These are phyloP conservation scores for Phialophora tarda DNA, from an alignment of 2,329 filamentous ascomycete genomes.

Conservation along the genomic window DNA sequence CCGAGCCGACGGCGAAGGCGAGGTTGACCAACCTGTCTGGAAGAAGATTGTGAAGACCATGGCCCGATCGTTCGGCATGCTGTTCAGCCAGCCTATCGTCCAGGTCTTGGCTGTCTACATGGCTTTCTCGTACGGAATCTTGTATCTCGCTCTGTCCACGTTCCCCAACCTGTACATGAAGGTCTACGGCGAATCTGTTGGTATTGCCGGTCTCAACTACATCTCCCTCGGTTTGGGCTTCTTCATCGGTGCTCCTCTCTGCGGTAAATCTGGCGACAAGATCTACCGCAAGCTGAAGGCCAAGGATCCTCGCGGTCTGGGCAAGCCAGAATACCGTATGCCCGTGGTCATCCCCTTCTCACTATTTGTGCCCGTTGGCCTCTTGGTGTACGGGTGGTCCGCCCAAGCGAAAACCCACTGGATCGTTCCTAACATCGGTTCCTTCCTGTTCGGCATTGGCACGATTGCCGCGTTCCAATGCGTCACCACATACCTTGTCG, in stretches of 20 bases:
- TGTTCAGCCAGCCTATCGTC: constrained; percentile 64
- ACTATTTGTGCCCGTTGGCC: constrained; percentile 53
- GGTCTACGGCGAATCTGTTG: constrained; percentile 58
- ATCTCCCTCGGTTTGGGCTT: constrained; percentile 65
- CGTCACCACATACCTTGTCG: constrained; percentile 46
- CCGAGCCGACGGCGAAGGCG: constrained; percentile 42
- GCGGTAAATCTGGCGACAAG: constrained; percentile 52
- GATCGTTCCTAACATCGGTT: constrained; percentile 55
- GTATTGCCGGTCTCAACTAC: constrained; percentile 65
- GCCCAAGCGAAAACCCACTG: constrained; percentile 53
- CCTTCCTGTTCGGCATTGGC: constrained; percentile 52
- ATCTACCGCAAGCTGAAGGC: constrained; percentile 46
- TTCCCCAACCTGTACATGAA: constrained; percentile 63
- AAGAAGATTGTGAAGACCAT: constrained; percentile 48
- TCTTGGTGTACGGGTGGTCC: constrained; percentile 59
- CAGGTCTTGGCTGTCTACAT: constrained; percentile 60
- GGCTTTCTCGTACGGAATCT: constrained; percentile 63
- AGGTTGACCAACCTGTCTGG: constrained; percentile 39
- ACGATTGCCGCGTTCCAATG: constrained; percentile 41
- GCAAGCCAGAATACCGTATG: constrained; percentile 60
- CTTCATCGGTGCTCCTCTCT: constrained; percentile 57
- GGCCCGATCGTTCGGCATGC: constrained; percentile 59
- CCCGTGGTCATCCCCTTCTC: constrained; percentile 60
- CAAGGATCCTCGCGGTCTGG: constrained; percentile 37
- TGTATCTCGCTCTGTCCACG: constrained; percentile 66